These are phyloP conservation scores for Obelidium mucronatum DNA, from an alignment of 192 early-diverging fungal genomes.

Conservation along the genomic window DNA sequence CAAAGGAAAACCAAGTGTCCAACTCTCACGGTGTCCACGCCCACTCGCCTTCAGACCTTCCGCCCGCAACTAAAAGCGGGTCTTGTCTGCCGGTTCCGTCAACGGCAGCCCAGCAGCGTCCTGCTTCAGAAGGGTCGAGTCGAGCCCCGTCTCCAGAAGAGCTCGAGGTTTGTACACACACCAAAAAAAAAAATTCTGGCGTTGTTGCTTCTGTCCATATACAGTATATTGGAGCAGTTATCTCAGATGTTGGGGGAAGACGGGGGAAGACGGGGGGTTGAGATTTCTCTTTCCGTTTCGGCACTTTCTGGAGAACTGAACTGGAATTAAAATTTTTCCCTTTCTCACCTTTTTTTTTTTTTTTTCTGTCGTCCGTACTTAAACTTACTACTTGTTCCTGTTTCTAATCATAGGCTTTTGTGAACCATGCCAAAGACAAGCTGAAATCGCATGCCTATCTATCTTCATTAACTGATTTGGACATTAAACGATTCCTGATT, in stretches of 20 bases:
- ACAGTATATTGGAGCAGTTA: too few species aligned
- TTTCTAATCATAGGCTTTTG: constrained; percentile 2
- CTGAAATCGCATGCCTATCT: constrained; percentile 27
- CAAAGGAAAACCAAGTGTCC: not conserved
- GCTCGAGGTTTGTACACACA: not conserved
- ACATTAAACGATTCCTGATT: constrained; percentile 24
- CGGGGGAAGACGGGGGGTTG: too few species aligned
- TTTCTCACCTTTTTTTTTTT: not conserved
- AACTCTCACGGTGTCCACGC: too few species aligned
- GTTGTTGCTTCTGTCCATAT: too few species aligned
- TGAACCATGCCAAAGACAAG: not conserved
- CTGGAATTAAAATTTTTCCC: not conserved
- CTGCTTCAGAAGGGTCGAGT: constrained; percentile 5
- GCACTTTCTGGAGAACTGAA: too few species aligned
- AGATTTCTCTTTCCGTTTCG: too few species aligned
- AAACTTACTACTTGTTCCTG: too few species aligned
- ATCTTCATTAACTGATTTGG: constrained; percentile 5
- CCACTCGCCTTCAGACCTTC: not conserved
- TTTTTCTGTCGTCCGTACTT: not conserved
- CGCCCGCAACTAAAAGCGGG: not conserved
- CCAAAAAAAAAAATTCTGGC: not conserved
- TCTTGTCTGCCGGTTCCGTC: not conserved
- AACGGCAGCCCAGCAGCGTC: not conserved
- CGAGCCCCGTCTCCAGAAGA: not conserved
- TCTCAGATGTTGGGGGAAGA: too few species aligned